A percentile compares a stretch with the other conserved stretches of the same genome.
These are phyloP conservation scores for Yamagishiella unicocca DNA, from an alignment of 139 green algal species.

Conservation along the genomic window DNA sequence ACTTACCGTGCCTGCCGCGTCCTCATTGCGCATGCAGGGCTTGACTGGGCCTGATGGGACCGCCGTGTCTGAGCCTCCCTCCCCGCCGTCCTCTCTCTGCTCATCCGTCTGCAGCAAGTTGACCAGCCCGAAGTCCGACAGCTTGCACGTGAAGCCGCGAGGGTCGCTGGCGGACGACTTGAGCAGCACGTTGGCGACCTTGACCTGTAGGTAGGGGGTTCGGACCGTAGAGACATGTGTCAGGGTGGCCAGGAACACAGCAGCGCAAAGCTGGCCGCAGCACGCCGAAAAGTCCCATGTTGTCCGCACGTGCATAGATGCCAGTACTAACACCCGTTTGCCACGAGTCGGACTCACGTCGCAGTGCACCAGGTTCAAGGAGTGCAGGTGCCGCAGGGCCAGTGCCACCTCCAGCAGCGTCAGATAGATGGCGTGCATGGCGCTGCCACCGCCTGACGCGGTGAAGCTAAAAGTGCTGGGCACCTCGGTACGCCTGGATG, in stretches of 20 bases:
- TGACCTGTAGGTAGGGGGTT: slow-evolving; percentile 56
- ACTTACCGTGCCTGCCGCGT: slow-evolving; percentile 28
- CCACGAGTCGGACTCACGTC: not conserved
- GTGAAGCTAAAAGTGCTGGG: too few relatives aligned
- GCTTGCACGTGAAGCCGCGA: slow-evolving; percentile 74
- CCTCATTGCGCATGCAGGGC: slow-evolving; percentile 28
- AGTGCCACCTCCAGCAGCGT: slow-evolving; percentile 30
- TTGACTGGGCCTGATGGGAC: not conserved
- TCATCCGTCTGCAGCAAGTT: slow-evolving; percentile 18
- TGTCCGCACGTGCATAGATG: too few relatives aligned
- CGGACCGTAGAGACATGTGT: too few relatives aligned
- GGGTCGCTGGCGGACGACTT: slow-evolving; percentile 53
- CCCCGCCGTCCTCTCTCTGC: not conserved
- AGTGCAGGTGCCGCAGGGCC: slow-evolving; percentile 35
- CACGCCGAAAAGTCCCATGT: too few relatives aligned
- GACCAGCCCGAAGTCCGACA: slow-evolving; percentile 77
- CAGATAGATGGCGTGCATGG: slow-evolving; percentile 28
- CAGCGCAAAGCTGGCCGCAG: too few relatives aligned
- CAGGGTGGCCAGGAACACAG: too few relatives aligned
- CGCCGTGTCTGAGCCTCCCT: not conserved
- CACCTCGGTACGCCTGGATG: not conserved
- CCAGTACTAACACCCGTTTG: too few relatives aligned
- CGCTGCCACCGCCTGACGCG: not conserved
- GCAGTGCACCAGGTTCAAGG: slow-evolving; percentile 30
- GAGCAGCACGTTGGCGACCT: slow-evolving; percentile 78